Base-by-base conservation (phyloP, 306 rosid species). In the Abrus precatorius region DNA sequence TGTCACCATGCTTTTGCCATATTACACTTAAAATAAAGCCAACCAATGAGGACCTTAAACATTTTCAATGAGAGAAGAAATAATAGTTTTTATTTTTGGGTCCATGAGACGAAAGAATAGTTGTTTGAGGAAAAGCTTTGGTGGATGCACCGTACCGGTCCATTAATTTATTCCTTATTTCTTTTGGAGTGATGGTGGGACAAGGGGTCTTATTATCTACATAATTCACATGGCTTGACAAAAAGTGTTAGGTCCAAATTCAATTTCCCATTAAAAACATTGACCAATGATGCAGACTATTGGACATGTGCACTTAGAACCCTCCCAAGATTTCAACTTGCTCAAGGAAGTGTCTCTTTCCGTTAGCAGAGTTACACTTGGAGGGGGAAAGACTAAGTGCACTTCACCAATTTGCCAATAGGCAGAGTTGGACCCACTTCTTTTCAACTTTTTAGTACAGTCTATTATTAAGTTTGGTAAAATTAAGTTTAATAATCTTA, bases 311-410 rank as follows among this genome's bases (percentile, higher is more conserved):
- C 27, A 62, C 59, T 10, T 41, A 59, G 32, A 80, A 79, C 85
- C 82, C 7, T 76, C 77, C 57, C 40, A 64, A 55, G 72, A 73
- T 57, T 80, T 84, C 60, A 77, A 84, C 69, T 83, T 82, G 73
- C 40, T 30, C 81, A 55, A 45, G 77, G 38, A 82, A 72, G 27
- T 40, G 86, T 80, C 81, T 47, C 74, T 75, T 72, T 49, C 82
- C 29, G 11, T 44, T 66, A 12, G 68, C 48, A 57, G 34, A 68
- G 9, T 63, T 72, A 29, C 29, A 52, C 20, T 7, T 5, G 12
- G 8, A 29, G 30, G 27, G 0, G 27, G 41, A 69, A 60, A 52
- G 74, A 59, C 45, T 48, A 66, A 54, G 55, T 54, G 36, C 13
- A 33, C 74, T 72, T 80, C 12, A 53, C 45, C 57, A 44, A 44